Evolutionary conservation across 805 yeast genomes (phyloP).

Genomic region (Ogataea pini): DNA sequence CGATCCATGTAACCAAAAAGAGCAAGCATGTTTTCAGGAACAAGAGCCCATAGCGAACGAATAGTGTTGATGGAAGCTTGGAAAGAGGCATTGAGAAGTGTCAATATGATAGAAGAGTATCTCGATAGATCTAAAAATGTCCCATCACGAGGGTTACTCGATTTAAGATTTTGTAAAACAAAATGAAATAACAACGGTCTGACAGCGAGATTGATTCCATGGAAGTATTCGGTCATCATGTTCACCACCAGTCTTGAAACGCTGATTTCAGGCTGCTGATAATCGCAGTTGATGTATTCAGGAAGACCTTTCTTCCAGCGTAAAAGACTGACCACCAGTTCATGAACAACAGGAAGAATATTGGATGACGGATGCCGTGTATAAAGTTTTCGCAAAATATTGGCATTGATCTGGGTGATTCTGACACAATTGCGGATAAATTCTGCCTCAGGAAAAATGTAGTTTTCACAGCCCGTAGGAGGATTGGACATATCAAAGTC

Average conservation of each 20-base stretch:
- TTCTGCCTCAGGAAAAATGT: conserved; percentile 78
- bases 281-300: conserved; percentile 63
- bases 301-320: conserved; percentile 71
- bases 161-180: conserved; percentile 62
- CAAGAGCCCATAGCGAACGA: conserved; percentile 69
- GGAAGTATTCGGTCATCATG: conserved; percentile 80
- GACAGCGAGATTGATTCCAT: conserved; percentile 77
- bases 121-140: conserved; percentile 59
- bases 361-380: conserved; percentile 77
- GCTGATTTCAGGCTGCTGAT: conserved; percentile 49
- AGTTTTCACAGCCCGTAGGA: conserved; percentile 59
- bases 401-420: conserved; percentile 77
- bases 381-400: conserved; percentile 65
- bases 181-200: conserved; percentile 76
- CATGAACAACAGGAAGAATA: conserved; percentile 71
- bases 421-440: conserved; percentile 74
- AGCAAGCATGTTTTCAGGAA: conserved; percentile 82
- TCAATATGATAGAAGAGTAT: conserved; percentile 67
- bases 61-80: conserved; percentile 80
- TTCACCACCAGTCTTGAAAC: conserved; percentile 70
- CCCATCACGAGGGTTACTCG: conserved; percentile 36
- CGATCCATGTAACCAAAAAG: conserved; percentile 86
- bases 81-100: conserved; percentile 71
- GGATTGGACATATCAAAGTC: conserved; percentile 69
- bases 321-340: conserved; percentile 63